These are phyloP conservation scores for Cucurbita pepo DNA, from an alignment of 306 rosid species.

Conservation along the genomic window DNA sequence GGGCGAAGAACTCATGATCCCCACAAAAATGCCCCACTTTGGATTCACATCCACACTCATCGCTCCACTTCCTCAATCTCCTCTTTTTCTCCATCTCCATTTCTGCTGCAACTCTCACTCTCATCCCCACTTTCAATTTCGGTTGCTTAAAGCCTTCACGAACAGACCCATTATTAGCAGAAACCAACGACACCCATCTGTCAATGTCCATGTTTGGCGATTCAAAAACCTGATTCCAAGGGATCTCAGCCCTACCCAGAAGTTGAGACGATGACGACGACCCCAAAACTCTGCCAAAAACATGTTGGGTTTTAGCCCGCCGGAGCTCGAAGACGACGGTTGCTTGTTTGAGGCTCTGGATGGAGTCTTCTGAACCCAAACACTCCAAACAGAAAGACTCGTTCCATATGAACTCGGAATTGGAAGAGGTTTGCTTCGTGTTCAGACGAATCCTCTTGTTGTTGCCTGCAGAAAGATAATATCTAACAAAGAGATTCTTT, in stretches of 20 bases:
- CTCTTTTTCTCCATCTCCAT: constrained; percentile 6
- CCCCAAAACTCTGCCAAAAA: constrained; percentile 26
- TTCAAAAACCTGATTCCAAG: constrained; percentile 45
- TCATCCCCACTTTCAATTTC: constrained; percentile 40
- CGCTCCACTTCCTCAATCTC: constrained; percentile 10
- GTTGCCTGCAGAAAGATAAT: constrained; percentile 33
- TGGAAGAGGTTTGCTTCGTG: constrained; percentile 28
- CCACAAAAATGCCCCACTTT: constrained; percentile 19
- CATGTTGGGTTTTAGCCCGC: constrained; percentile 21
- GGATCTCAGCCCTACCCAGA: constrained; percentile 48
- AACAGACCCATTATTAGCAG: not conserved
- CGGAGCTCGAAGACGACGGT: constrained; percentile 56
- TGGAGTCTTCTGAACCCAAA: constrained; percentile 27
- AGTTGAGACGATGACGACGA: constrained; percentile 20
- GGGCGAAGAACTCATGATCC: constrained; percentile 42
- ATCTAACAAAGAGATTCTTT: not conserved
- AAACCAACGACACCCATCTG: constrained; percentile 43
- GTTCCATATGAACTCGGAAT: constrained; percentile 36
- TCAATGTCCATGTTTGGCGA: constrained; percentile 47
- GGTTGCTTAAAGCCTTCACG: constrained; percentile 1
- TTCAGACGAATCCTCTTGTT: constrained; percentile 28
- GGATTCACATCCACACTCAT: constrained; percentile 50
- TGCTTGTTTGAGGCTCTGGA: constrained; percentile 32
- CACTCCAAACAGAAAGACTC: constrained; percentile 60
- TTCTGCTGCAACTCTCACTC: constrained; percentile 4